Conservation (phyloP, 1,284 basidiomycete genomes). For the Mycena sp. region DNA sequence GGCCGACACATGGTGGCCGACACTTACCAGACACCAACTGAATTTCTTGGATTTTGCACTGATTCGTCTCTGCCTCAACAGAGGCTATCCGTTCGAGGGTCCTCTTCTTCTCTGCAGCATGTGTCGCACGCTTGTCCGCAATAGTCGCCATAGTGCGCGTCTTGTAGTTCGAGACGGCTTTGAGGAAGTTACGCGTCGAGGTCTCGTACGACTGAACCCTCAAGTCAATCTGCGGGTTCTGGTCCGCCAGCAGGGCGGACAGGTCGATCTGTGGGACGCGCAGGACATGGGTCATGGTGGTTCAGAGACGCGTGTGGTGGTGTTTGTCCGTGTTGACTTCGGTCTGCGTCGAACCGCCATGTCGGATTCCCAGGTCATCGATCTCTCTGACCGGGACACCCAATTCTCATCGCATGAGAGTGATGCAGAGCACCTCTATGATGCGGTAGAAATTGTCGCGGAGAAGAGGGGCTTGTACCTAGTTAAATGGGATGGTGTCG, state of each 20-base stretch:
- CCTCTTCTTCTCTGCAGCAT: slow-evolving; percentile 67
- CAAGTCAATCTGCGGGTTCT: slow-evolving; percentile 72
- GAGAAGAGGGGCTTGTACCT: slow-evolving; percentile 59
- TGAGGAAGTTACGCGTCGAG: slow-evolving; percentile 74
- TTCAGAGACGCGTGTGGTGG: too few species aligned
- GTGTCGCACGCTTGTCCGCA: slow-evolving; percentile 63
- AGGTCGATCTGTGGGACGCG: slow-evolving; percentile 73
- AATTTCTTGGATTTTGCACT: slow-evolving; percentile 78
- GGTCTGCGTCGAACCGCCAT: slow-evolving; percentile 3
- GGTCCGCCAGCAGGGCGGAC: slow-evolving; percentile 59
- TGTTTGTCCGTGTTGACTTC: too few species aligned
- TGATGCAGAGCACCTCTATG: slow-evolving; percentile 64
- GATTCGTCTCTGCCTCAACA: slow-evolving; percentile 71
- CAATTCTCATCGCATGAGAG: slow-evolving; percentile 57
- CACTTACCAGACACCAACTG: slow-evolving; percentile 72
- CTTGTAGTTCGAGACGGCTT: slow-evolving; percentile 74
- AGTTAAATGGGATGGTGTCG: slow-evolving; percentile 68
- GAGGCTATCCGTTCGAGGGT: slow-evolving; percentile 62
- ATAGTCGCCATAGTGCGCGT: slow-evolving; percentile 71
- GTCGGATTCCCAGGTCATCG: slow-evolving; percentile 14
- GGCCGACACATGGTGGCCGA: neutral
- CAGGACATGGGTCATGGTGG: slow-evolving; percentile 39
- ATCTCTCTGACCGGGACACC: slow-evolving; percentile 43
- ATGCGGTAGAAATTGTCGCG: slow-evolving; percentile 64
- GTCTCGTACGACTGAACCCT: slow-evolving; percentile 67